Conservation (phyloP, 805 yeast genomes). For the Grigorovia yakushimaensis region DNA sequence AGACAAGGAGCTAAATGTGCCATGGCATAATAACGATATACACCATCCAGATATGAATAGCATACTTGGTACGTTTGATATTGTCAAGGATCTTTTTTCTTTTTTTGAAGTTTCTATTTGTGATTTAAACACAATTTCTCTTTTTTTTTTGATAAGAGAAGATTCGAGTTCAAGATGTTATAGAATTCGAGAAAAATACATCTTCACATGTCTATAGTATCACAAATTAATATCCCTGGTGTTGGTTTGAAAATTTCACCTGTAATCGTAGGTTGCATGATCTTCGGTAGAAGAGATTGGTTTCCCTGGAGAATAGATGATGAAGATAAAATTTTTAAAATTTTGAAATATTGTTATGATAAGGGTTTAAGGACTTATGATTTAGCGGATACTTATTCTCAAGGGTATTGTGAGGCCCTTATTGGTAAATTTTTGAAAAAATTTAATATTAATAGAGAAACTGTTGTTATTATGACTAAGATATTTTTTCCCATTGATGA, state of each 20-base stretch:
- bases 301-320: slow-evolving; percentile 39
- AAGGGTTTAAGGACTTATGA: slow-evolving; percentile 39
- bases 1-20: too few species aligned
- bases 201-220: too few species aligned
- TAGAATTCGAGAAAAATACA: too few species aligned
- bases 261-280: slow-evolving; percentile 47
- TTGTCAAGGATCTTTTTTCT: too few species aligned
- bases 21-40: too few species aligned
- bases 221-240: too few species aligned
- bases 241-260: slow-evolving; percentile 40
- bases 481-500: slow-evolving; percentile 27
- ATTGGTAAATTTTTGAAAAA: slow-evolving; percentile 45
- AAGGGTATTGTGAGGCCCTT: slow-evolving; percentile 39
- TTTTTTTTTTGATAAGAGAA: too few species aligned
- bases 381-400: slow-evolving; percentile 41
- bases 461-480: slow-evolving; percentile 47
- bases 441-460: slow-evolving; percentile 43
- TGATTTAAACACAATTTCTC: too few species aligned
- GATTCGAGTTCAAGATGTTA: too few species aligned
- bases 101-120: too few species aligned
- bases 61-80: too few species aligned
- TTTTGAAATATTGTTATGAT: slow-evolving; percentile 40
- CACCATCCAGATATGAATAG: too few species aligned
- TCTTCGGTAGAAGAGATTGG: slow-evolving; percentile 38
- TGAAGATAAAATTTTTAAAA: slow-evolving; percentile 36